phyloP scores from a whole-genome alignment of 805 yeast genomes.

The Naumovozyma castellii region DNA sequence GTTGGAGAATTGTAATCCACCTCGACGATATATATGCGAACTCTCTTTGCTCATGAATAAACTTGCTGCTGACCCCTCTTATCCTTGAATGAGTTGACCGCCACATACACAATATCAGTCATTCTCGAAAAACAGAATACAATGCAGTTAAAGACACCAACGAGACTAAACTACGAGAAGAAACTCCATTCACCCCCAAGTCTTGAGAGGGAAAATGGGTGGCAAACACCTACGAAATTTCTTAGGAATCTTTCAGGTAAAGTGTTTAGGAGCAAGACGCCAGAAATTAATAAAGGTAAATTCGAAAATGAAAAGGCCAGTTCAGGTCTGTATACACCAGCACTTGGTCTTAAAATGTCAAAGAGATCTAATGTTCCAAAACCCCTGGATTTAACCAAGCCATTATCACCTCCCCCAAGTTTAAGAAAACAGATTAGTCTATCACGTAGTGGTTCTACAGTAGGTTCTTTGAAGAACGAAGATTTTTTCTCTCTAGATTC shows the following conservation, averaged over 20 bases:
- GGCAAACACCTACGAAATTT: slow-evolving; percentile 14
- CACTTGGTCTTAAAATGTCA: slow-evolving; percentile 6
- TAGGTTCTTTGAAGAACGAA: background rate
- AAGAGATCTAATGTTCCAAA: slow-evolving; percentile 15
- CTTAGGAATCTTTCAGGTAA: slow-evolving; percentile 22
- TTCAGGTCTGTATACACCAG: slow-evolving; percentile 6
- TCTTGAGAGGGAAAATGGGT: slow-evolving; percentile 12
- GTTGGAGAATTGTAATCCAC: no score
- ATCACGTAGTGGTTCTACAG: slow-evolving; percentile 1
- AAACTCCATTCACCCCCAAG: slow-evolving; percentile 30
- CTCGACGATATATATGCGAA: no score
- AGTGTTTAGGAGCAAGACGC: slow-evolving; percentile 14
- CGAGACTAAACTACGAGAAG: slow-evolving; percentile 9
- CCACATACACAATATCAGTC: no score
- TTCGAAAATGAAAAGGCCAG: slow-evolving; percentile 4
- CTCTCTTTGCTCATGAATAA: no score
- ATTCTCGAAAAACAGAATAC: no score
- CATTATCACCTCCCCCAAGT: slow-evolving; percentile 22
- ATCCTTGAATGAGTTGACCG: no score
- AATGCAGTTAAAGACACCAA: slow-evolving; percentile 14
- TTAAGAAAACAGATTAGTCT: slow-evolving; percentile 6
- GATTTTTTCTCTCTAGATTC: slow-evolving; percentile 3
- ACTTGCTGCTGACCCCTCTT: no score
- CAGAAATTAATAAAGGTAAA: slow-evolving; percentile 6
- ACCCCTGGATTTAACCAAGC: slow-evolving; percentile 14